phyloP scores from a whole-genome alignment of 2,329 filamentous ascomycete species.

The Fusarium ramigenum region DNA sequence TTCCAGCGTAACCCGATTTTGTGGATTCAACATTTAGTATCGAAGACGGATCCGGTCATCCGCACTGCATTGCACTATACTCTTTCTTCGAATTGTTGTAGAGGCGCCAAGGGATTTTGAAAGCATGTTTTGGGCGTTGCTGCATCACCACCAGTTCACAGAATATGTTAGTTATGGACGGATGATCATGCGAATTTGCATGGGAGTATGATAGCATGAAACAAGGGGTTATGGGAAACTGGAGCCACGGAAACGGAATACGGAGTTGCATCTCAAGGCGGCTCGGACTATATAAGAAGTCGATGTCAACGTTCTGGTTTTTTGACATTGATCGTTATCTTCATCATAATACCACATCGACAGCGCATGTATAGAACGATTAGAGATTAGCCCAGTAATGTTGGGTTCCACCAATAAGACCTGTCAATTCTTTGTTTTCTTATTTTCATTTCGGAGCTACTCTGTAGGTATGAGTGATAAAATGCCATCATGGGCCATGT shows the following conservation, averaged over 20 bases:
- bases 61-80: constrained; percentile 44
- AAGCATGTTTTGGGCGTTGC: constrained; percentile 51
- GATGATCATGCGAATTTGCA: constrained; percentile 41
- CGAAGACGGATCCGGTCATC: constrained; percentile 38
- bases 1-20: constrained; percentile 17
- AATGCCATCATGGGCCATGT: background rate
- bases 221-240: constrained; percentile 36
- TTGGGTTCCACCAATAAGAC: constrained; percentile 20
- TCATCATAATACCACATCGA: constrained; percentile 36
- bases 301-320: constrained; percentile 28
- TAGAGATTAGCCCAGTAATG: constrained; percentile 28
- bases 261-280: constrained; percentile 42
- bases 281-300: constrained; percentile 29
- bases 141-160: constrained; percentile 43
- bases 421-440: background rate
- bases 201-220: constrained; percentile 43
- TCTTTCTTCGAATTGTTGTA: constrained; percentile 45
- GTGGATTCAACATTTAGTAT: constrained; percentile 34
- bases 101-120: constrained; percentile 44
- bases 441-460: background rate
- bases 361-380: constrained; percentile 33
- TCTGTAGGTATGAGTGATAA: background rate
- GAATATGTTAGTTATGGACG: constrained; percentile 38
- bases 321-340: constrained; percentile 36
- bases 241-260: constrained; percentile 36